Base-by-base conservation (phyloP, 192 early-diverging fungal genomes). In the Geranomyces michiganensis region DNA sequence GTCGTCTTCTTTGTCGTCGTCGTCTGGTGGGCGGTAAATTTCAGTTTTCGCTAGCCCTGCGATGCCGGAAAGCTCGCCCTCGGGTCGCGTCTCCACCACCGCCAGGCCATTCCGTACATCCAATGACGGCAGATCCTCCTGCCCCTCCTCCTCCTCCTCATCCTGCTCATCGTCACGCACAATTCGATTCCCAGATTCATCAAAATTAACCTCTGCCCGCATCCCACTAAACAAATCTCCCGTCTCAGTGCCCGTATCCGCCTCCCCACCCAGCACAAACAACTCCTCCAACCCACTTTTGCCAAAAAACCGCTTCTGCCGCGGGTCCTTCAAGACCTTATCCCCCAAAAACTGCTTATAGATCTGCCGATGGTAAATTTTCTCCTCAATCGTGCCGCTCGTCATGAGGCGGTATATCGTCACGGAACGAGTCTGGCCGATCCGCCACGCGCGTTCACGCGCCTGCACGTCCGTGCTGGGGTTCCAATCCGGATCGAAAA, bases 401-500 rank as follows among this genome's bases (percentile, higher is more conserved):
- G 93, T 97, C 94, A 99, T 97, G 13, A 99, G 82, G 7, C 97
- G 82, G 70, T 98, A 99, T 21, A 99, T 91, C 13, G 93, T 90
- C 4, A 99, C 97, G 8, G 87, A 82, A 26, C 88, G 84, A 0
- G 79, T 94, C 73, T 99, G 97, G 0, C 97, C 97, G 17, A 97
- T 71, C 31, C 97, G 80, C 95, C 95, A 97, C 0, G 96, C 96
- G 27, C 97, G 86, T 81, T 99, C 96, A 55, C 95, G 81, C 0
- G 97, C 96, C 67, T 99, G 97, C 26, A 92, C 84, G 77, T 99
- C 97, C 36, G 92, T 96, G 19, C 93, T 94, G 1, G 96, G 96
- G 70, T 99, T 99, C 97, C 97, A 99, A 71, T 99, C 97, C 2
- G 97, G 97, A 82, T 97, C 96, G 77, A 85, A 99, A 26, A 99